Conservation (phyloP, 805 yeast species). For the Tetrapisispora nanseiensis region DNA sequence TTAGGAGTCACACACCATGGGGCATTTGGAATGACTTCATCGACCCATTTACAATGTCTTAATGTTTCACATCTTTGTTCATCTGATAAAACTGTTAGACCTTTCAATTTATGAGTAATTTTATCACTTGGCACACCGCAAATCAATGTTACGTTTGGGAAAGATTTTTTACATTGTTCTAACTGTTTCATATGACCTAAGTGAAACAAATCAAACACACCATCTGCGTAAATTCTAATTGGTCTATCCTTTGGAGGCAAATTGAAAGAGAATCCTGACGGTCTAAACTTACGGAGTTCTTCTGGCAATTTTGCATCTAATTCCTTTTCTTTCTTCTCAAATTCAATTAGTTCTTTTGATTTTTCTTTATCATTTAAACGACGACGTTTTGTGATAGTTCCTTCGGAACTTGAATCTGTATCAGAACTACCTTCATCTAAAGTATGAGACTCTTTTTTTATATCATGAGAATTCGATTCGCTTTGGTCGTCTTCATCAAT, state of each 20-base stretch:
- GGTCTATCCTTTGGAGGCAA: slow-evolving; percentile 80
- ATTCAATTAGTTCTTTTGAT: slow-evolving; percentile 7
- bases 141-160: slow-evolving; percentile 73
- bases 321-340: slow-evolving; percentile 41
- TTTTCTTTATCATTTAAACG: slow-evolving; percentile 14
- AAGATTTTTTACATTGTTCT: slow-evolving; percentile 91
- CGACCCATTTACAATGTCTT: slow-evolving; percentile 93
- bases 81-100: slow-evolving; percentile 84
- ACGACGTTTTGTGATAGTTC: slow-evolving; percentile 10
- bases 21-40: slow-evolving; percentile 87
- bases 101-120: slow-evolving; percentile 86
- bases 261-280: slow-evolving; percentile 67
- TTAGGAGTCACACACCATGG: slow-evolving; percentile 92
- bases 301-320: slow-evolving; percentile 59
- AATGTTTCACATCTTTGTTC: slow-evolving; percentile 85
- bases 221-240: slow-evolving; percentile 93
- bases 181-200: slow-evolving; percentile 96
- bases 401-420: slow-evolving; percentile 4
- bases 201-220: slow-evolving; percentile 94
- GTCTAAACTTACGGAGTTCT: slow-evolving; percentile 67
- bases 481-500: slow-evolving; percentile 22
- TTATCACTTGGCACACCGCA: slow-evolving; percentile 88
- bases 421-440: slow-evolving; percentile 3
- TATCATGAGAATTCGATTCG: not conserved
- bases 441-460: not conserved